Evolutionary conservation across 208 protist species (phyloP).

Genomic region (Naegleria gruberi): DNA sequence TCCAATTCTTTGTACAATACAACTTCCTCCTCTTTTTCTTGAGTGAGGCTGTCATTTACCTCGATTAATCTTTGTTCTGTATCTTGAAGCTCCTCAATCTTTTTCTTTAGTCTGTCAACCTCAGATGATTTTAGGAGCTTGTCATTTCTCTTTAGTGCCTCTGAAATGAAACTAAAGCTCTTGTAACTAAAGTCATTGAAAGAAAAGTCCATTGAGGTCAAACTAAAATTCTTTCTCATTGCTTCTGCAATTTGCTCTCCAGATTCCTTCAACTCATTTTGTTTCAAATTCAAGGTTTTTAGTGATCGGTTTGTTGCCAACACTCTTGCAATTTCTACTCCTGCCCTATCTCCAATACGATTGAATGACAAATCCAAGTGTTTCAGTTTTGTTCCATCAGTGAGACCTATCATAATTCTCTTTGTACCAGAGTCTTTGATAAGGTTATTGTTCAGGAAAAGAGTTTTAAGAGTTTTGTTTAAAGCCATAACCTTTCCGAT

Average conservation of each 20-base stretch:
- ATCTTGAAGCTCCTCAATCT: not conserved
- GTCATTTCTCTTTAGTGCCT: constrained; percentile 26
- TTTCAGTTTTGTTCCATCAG: not conserved
- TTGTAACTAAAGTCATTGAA: constrained; percentile 82
- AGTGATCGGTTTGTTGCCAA: constrained; percentile 48
- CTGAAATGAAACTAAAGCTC: constrained; percentile 36
- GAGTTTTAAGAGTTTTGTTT: constrained; percentile 56
- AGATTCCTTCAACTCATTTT: constrained; percentile 32
- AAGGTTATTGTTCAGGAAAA: constrained; percentile 67
- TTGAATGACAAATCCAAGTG: constrained; percentile 7
- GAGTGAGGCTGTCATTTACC: not conserved
- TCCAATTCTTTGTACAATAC: not conserved
- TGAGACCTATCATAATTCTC: constrained; percentile 53
- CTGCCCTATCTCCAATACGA: constrained; percentile 15
- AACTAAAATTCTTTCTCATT: constrained; percentile 21
- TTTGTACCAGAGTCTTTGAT: constrained; percentile 62
- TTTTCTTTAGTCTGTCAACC: not conserved
- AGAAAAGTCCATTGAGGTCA: constrained; percentile 60
- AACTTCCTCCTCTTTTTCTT: not conserved
- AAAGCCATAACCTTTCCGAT: constrained; percentile 50
- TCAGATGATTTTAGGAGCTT: not conserved
- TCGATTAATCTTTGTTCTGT: not conserved
- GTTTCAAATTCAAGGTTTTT: constrained; percentile 35
- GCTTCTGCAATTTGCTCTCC: constrained; percentile 32
- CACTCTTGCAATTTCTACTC: not conserved